A percentile compares a stretch with the other conserved stretches of the same genome.
These are phyloP conservation scores for Neurospora sp. DNA, from an alignment of 495 filamentous ascomycete genomes.

Conservation along the genomic window DNA sequence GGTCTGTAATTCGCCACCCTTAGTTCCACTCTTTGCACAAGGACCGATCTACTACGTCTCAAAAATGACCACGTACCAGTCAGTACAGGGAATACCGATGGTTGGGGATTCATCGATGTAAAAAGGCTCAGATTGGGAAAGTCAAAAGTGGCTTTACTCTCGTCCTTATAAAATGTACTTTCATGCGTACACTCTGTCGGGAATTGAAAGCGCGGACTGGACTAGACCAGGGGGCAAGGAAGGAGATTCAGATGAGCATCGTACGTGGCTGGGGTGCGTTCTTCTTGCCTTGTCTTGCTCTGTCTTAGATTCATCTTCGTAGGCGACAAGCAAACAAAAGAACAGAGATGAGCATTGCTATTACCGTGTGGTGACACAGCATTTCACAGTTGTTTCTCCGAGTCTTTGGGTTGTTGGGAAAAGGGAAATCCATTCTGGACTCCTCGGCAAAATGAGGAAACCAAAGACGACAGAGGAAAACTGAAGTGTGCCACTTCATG, in stretches of 20 bases:
- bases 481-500: not conserved
- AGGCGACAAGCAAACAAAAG: not conserved
- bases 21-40: not conserved
- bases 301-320: not conserved
- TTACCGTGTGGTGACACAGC: not conserved
- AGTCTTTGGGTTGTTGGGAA: not conserved
- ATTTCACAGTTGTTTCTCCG: not conserved
- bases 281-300: not conserved
- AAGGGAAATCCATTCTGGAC: not conserved
- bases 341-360: not conserved
- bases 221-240: not conserved
- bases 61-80: not conserved
- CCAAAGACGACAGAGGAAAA: not conserved
- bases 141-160: not conserved
- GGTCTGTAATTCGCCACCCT: not conserved
- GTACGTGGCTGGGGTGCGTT: not conserved
- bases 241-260: not conserved
- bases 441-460: not conserved
- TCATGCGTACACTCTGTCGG: not conserved
- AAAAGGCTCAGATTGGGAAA: not conserved
- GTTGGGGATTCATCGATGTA: not conserved
- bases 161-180: not conserved
- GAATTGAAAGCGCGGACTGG: not conserved
- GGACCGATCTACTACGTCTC: not conserved
- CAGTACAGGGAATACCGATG: not conserved